Evolutionary conservation across 202 grass and related monocot genomes (phyloP).

Genomic region (Schoenoplectus triqueter): DNA sequence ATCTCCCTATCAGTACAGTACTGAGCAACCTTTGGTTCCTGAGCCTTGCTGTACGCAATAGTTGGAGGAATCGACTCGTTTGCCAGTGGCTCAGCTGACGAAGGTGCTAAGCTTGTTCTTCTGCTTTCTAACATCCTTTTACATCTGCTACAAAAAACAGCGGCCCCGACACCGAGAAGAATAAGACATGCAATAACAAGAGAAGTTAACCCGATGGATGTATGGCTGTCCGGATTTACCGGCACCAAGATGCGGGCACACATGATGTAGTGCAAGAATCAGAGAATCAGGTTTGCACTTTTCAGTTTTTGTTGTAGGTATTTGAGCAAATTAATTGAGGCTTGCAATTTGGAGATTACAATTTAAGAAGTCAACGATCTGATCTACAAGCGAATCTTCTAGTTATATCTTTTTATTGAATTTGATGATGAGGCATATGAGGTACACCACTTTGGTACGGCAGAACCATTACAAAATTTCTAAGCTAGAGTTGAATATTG

Average conservation of each 20-base stretch:
- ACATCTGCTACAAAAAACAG: neutral
- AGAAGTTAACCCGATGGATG: neutral
- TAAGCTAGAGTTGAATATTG: conserved; percentile 1
- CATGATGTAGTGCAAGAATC: neutral
- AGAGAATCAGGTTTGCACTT: neutral
- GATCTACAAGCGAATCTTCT: neutral
- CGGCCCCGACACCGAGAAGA: neutral
- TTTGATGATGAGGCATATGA: neutral
- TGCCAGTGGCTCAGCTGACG: neutral
- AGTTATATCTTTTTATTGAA: neutral
- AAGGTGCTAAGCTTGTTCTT: neutral
- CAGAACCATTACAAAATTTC: neutral
- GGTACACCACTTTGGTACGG: neutral
- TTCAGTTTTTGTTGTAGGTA: neutral
- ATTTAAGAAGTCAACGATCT: neutral
- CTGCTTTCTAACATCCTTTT: neutral
- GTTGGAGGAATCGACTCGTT: neutral
- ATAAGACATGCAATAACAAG: neutral
- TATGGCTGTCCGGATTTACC: neutral
- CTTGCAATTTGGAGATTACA: neutral
- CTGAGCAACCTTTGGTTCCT: neutral
- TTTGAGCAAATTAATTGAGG: neutral
- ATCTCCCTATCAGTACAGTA: neutral
- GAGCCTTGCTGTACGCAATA: neutral
- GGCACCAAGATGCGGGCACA: neutral